Base-by-base conservation (phyloP, 2,329 filamentous ascomycete genomes). In the Diaporthe citri region DNA sequence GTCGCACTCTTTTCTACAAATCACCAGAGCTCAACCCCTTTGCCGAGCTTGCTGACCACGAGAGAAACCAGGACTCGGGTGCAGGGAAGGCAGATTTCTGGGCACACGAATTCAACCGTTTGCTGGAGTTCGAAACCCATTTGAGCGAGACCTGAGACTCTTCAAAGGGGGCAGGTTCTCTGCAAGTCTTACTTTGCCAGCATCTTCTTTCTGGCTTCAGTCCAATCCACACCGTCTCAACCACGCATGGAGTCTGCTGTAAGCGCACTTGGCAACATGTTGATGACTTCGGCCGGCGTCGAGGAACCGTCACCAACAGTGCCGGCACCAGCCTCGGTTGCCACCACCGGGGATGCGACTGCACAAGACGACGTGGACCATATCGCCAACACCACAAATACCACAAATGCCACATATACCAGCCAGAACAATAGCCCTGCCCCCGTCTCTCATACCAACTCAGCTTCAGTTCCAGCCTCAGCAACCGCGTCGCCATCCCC, bases 201-300 rank as follows among this genome's bases (percentile, higher is more conserved):
- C 46, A 25, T 20, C 8, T 20, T 12, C 59, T 46, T 20, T 12
- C 59, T 46, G 15, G 22, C 43, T 39, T 52, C 20, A 17, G 17
- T 13, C 46, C 17, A 20, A 6, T 20, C 20, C 28, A 4, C 13
- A 22, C 39, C 25, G 3, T 17, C 22, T 3, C 6, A 67, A n/a
- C 13, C 12, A 12, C 22, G 3, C 28, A 36, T 28, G 12, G 4
- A 9, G 64, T 67, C 31, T 36, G 31, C 43, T 51, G 20, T 10
- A 20, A 25, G 28, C 12, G 10, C 46, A 41, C 15, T 41, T 15
- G 64, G 22, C 57, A 13, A 15, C 34, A 41, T 20, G 12, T 55
- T 69, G 64, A 55, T 55, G 48, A 48, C 48, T 69, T 28, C 64
- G 34, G 48, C 34, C 34, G n/a, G 10, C n/a, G 46, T 28, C 48